Evolutionary conservation across 2,329 filamentous ascomycete species (phyloP), one percentile per base, ranked within the genome.

Genomic region (Colletotrichum somersetense): DNA sequence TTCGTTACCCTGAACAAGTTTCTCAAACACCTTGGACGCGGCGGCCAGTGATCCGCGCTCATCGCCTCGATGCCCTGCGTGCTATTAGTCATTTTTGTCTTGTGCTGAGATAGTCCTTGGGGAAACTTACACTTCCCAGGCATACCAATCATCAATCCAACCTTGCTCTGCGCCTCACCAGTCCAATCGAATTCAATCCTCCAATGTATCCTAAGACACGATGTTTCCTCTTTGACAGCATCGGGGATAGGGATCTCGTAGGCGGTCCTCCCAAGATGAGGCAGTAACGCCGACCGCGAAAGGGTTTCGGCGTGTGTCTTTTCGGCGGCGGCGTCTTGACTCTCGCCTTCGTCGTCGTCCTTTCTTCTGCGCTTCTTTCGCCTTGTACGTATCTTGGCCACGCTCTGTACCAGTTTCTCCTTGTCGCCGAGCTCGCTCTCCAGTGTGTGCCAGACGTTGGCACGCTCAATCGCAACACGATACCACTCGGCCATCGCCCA

Each of bases 401-500:
- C 82, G 67, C 78, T 81, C 63, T 73, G 77, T 18, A 70, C 66
- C 44, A 82, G 66, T 26, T 75, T 77, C 33, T 83, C 81, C 48
- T 79, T 76, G 6, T 76, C 81, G 0, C 79, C 78, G 18, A 92
- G 81, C 40, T 86, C 84, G 5, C 77, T 76, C 40, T 89, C 84
- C 33, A 92, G 81, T 1, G 80, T 81, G 33, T 83, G 83, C 91
- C 91, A 93, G 67, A 91, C 87, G n/a, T 82, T 83, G 0, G 91
- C 91, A 10, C 92, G 83, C 65, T 87, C 85, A 11, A 86, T 81
- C 0, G 91, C 89, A 1, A 91, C 79, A 3, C 90, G 88, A 73
- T 90, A 86, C 89, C 92, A 93, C 62, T 92, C 89, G 16, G 87
- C 86, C 85, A 93, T 89, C 0, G 90, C 91, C 90, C 91, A 93